phyloP scores from a whole-genome alignment of 2,329 filamentous ascomycete species.

The Pseudogymnoascus verrucosus region DNA sequence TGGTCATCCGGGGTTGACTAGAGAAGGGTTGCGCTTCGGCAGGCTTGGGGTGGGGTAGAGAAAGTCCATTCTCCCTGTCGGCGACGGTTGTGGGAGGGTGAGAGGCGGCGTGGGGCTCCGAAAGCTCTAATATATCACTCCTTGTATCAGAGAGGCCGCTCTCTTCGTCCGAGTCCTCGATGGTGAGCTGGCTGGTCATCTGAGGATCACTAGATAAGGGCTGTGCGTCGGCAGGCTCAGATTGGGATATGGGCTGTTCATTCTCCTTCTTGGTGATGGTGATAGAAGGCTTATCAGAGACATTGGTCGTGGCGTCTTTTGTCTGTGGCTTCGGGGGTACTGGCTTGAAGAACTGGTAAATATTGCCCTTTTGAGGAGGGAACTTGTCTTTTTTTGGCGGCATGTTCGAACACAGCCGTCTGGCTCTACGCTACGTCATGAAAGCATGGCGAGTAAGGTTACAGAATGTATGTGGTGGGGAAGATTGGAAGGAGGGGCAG shows the following conservation, averaged over 20 bases:
- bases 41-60: neutral
- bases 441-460: neutral
- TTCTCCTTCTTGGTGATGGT: neutral
- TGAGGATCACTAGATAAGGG: neutral
- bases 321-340: slow-evolving; percentile 55
- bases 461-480: slow-evolving; percentile 1
- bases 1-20: neutral
- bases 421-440: slow-evolving; percentile 1
- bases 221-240: neutral
- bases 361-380: slow-evolving; percentile 7
- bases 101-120: neutral
- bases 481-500: neutral
- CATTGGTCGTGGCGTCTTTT: neutral
- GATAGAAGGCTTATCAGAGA: neutral
- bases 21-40: neutral
- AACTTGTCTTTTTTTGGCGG: neutral
- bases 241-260: neutral
- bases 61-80: neutral
- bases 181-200: neutral
- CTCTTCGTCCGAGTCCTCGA: slow-evolving; percentile 10
- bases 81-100: neutral
- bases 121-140: neutral
- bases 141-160: neutral
- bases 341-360: slow-evolving; percentile 45
- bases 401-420: slow-evolving; percentile 2